Conservation (phyloP, 306 rosid genomes). For the Quillaja saponaria region DNA sequence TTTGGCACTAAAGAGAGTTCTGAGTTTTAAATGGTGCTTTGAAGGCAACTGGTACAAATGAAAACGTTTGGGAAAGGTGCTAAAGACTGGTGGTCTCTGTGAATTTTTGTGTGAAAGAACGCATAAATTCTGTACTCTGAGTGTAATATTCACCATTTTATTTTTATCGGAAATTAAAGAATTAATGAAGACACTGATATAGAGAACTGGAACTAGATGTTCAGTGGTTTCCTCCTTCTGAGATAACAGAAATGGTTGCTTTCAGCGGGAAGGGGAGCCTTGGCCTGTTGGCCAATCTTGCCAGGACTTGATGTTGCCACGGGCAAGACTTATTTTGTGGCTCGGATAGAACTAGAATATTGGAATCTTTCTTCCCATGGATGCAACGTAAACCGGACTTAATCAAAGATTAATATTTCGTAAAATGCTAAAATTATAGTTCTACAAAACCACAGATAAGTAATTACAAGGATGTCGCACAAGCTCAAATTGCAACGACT, state of each 20-base stretch:
- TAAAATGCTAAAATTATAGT: no score
- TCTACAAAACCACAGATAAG: no score
- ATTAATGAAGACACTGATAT: no score
- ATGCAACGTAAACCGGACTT: no score
- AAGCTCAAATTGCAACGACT: background rate
- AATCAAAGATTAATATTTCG: no score
- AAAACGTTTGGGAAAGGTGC: constrained; percentile 32
- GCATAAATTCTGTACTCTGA: constrained; percentile 39
- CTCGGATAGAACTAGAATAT: constrained; percentile 13
- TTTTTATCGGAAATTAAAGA: background rate
- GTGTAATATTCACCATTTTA: constrained; percentile 57
- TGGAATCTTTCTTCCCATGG: background rate
- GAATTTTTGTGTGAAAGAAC: constrained; percentile 31
- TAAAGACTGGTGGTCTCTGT: constrained; percentile 26
- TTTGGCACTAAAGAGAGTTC: constrained; percentile 44
- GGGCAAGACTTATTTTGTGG: constrained; percentile 35
- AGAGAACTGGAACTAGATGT: no score
- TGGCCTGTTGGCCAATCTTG: background rate
- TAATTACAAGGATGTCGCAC: no score
- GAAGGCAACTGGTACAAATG: constrained; percentile 42
- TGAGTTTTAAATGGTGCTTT: constrained; percentile 25
- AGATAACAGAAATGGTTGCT: no score
- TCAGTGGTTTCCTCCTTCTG: no score
- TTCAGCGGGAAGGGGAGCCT: background rate
- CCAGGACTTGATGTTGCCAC: constrained; percentile 30